phyloP scores from a whole-genome alignment of 306 rosid species.

The Cicer bijugum region DNA sequence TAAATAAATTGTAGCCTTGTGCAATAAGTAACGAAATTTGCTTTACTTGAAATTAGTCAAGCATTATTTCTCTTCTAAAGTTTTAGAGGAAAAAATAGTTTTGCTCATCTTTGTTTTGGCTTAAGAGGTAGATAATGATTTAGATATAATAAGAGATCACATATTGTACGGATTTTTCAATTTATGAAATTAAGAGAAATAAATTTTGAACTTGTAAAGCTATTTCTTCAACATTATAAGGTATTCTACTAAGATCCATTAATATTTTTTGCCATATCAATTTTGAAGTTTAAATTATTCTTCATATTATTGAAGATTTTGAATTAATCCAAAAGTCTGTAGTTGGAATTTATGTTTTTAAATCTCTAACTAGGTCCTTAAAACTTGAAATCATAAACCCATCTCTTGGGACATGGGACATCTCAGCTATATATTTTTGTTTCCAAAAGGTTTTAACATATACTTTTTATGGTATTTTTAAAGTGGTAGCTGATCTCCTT shows the following conservation, averaged over 20 bases:
- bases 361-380: too few relatives aligned
- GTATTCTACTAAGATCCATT: background rate
- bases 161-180: background rate
- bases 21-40: background rate
- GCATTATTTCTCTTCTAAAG: background rate
- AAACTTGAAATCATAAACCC: too few relatives aligned
- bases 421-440: too few relatives aligned
- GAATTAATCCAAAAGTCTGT: too few relatives aligned
- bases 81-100: background rate
- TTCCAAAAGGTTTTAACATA: too few relatives aligned
- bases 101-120: background rate
- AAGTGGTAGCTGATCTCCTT: accelerated
- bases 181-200: background rate
- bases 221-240: background rate
- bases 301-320: too few relatives aligned
- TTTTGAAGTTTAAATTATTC: background rate
- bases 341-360: too few relatives aligned
- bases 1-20: background rate
- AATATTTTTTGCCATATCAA: background rate
- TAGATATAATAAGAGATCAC: too few relatives aligned
- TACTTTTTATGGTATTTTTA: too few relatives aligned
- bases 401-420: too few relatives aligned
- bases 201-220: background rate
- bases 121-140: background rate
- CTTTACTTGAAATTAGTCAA: background rate